Evolutionary conservation across 2,329 filamentous ascomycete genomes (phyloP).

Genomic region (Xylaria sp.): DNA sequence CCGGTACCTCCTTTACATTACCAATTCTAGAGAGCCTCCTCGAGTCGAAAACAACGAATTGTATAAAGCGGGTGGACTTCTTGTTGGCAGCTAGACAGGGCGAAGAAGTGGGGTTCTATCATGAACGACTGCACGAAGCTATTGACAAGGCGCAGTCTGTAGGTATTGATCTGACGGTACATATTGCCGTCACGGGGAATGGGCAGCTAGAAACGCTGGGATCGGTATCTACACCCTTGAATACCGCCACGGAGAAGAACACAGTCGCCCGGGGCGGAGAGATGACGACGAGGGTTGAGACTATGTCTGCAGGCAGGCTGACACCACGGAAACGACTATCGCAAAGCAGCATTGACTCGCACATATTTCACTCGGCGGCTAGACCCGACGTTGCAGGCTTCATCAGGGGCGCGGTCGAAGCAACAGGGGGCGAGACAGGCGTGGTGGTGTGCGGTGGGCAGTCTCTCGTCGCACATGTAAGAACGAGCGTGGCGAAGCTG

Average conservation of each 20-base stretch:
- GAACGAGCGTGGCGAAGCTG: constrained; percentile 66
- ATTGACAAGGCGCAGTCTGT: constrained; percentile 56
- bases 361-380: constrained; percentile 58
- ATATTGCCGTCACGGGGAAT: constrained; percentile 64
- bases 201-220: constrained; percentile 43
- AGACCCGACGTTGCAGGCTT: constrained; percentile 64
- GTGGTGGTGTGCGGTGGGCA: constrained; percentile 70
- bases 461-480: constrained; percentile 63
- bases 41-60: constrained; percentile 55
- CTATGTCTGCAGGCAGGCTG: constrained; percentile 35
- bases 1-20: constrained; percentile 70
- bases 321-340: constrained; percentile 38
- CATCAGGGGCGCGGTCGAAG: constrained; percentile 66
- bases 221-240: constrained; percentile 35
- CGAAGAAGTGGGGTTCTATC: constrained; percentile 67
- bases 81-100: constrained; percentile 63
- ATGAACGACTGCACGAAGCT: constrained; percentile 60
- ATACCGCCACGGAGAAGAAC: constrained; percentile 44
- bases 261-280: constrained; percentile 20
- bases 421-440: constrained; percentile 69
- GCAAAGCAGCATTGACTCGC: constrained; percentile 51
- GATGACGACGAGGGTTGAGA: constrained; percentile 44
- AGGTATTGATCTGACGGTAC: constrained; percentile 63
- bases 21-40: constrained; percentile 68
- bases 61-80: constrained; percentile 65